Percentiles rank a stretch among this genome's conserved stretches.
phyloP scores from a whole-genome alignment of 75 land plant species.

The Sequoiadendron giganteum region DNA sequence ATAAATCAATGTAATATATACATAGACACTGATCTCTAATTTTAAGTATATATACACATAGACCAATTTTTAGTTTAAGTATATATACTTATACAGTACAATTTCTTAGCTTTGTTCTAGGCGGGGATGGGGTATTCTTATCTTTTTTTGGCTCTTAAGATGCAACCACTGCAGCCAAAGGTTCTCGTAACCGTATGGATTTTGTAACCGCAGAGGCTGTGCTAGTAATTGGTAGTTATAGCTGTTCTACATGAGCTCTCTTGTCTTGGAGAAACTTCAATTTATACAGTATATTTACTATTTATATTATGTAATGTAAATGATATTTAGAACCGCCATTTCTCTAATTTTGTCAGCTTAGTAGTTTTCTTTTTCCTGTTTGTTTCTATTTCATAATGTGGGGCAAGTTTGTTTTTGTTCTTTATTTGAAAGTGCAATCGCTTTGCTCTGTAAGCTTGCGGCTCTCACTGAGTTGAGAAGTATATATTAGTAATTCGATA shows the following conservation, averaged over 20 bases:
- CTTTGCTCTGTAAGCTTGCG: no score
- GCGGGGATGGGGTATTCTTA: neutral
- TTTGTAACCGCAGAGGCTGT: neutral
- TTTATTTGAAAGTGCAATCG: no score
- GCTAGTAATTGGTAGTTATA: neutral
- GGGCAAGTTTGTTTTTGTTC: no score
- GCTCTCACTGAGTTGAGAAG: no score
- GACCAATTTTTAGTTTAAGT: no score
- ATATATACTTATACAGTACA: neutral
- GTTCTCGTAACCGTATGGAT: neutral
- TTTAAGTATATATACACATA: neutral
- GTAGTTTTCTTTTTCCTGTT: no score
- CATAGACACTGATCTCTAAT: neutral
- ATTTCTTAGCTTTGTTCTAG: neutral
- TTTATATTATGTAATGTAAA: neutral
- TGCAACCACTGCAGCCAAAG: neutral
- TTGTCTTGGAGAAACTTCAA: no score
- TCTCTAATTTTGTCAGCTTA: neutral
- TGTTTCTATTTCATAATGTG: no score
- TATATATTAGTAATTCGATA: no score
- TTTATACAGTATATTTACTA: no score
- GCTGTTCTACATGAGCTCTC: no score
- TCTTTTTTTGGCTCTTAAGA: neutral
- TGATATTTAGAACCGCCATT: neutral
- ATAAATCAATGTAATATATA: neutral